A percentile compares a stretch with the other conserved stretches of the same genome.
Evolutionary conservation across 2,329 filamentous ascomycete species (phyloP).

Genomic region (Epichloe amarillans): DNA sequence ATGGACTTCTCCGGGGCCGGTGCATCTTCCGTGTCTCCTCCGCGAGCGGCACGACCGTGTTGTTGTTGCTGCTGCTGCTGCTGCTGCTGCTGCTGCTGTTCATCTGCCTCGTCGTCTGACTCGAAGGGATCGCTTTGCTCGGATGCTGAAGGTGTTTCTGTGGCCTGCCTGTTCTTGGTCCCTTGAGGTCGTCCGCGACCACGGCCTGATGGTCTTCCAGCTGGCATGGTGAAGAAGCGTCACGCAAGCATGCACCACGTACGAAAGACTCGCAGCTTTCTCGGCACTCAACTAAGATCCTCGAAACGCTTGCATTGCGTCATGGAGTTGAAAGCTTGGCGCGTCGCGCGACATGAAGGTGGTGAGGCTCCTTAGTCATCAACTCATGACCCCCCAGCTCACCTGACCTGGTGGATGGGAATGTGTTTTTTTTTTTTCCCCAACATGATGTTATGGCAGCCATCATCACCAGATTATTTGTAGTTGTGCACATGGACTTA

Average conservation of each 20-base stretch:
- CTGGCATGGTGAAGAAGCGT: constrained; percentile 23
- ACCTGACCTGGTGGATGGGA: neutral
- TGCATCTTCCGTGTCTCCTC: constrained; percentile 18
- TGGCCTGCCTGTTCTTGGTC: constrained; percentile 12
- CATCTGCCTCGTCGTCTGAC: constrained; percentile 18
- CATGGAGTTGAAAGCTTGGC: neutral
- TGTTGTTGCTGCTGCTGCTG: neutral
- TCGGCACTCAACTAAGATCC: too few species aligned
- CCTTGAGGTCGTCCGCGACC: constrained; percentile 14
- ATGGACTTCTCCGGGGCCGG: constrained; percentile 37
- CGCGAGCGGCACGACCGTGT: constrained; percentile 1
- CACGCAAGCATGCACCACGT: too few species aligned
- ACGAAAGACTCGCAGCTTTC: too few species aligned
- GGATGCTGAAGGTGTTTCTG: constrained; percentile 12
- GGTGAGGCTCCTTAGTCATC: constrained; percentile 4
- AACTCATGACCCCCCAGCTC: neutral
- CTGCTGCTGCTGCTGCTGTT: constrained; percentile 2
- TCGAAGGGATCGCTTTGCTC: constrained; percentile 23
- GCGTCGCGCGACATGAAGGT: neutral
- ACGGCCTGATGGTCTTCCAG: constrained; percentile 23
- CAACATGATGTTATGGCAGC: neutral
- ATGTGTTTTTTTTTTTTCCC: too few species aligned
- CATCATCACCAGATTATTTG: neutral
- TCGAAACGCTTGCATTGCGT: neutral
- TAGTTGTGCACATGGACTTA: too few species aligned